Evolutionary conservation across 495 filamentous ascomycete genomes (phyloP).

Genomic region (Cryomyces minteri): DNA sequence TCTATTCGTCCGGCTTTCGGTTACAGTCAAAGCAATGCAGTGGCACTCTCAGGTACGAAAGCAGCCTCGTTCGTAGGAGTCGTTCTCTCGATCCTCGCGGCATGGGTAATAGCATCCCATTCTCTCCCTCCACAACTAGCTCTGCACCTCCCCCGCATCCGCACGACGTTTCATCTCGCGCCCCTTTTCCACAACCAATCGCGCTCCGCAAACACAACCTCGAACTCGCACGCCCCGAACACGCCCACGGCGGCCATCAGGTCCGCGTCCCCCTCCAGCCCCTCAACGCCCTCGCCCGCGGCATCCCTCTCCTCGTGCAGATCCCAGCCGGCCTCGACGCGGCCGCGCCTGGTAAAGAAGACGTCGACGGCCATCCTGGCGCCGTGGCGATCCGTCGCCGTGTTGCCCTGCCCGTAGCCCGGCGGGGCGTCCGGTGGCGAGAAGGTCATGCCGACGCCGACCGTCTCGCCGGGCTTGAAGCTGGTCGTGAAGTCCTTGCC

Average conservation of each 20-base stretch:
- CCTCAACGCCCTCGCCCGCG: conserved; percentile 39
- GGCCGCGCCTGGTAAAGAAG: conserved; percentile 64
- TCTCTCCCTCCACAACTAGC: no score
- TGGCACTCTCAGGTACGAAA: no score
- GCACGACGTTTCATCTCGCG: no score
- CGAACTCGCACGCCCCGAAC: conserved; percentile 54
- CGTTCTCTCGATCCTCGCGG: no score
- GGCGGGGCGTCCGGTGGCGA: conserved; percentile 16
- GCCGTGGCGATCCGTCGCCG: background rate
- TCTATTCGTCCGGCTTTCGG: no score
- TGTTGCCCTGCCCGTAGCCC: conserved; percentile 5
- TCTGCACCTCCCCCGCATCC: no score
- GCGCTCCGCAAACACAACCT: conserved; percentile 38
- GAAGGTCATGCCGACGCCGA: conserved; percentile 60
- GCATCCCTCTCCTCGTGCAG: conserved; percentile 69
- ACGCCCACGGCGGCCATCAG: conserved; percentile 63
- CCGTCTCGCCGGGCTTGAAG: conserved; percentile 33
- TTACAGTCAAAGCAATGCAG: no score
- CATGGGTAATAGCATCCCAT: no score
- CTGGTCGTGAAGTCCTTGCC: conserved; percentile 52
- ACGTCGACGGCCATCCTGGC: conserved; percentile 32
- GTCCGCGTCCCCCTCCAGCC: conserved; percentile 66
- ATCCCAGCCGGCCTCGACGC: conserved; percentile 49
- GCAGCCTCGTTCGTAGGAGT: no score
- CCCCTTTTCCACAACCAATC: conserved; percentile 14